Evolutionary conservation across 2,329 filamentous ascomycete genomes (phyloP), one percentile per base, ranked within the genome.

Genomic region (Botrytis hyacinthi): DNA sequence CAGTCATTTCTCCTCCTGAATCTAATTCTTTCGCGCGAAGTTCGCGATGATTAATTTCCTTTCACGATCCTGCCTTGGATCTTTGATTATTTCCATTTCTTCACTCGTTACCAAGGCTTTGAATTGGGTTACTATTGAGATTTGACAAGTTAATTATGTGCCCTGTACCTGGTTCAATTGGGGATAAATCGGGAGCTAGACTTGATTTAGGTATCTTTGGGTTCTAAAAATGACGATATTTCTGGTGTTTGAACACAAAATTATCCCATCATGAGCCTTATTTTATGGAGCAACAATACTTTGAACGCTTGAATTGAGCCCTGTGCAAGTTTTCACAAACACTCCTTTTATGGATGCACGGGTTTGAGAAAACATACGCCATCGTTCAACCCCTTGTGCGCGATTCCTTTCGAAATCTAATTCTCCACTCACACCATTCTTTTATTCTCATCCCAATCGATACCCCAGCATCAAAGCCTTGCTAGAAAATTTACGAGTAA

Each of bases 1-100:
- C 48, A 68, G 65, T 68, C 48, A 68, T 54, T 29, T 37, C 46
- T 48, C n/a, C 48, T 57, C 66, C 48, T 57, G 37, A 62, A 60
- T 37, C 26, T 40, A 61, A 62, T 59, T 57, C 40, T 46, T 32
- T 69, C 40, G 63, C 29, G 71, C 71, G 71, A 69, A 59, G n/a
- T 72, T 72, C 37, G 71, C 71, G 71, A 72, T 40, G 62, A 44
- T 68, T 68, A 72, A 72, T 68, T 59, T 42, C 51, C 46, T n/a
- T 72, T 22, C n/a, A 51, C 46, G 29, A 65, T 65, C 46, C 57
- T 40, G 42, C 40, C 54, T 48, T 57, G 51, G 32, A 67, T 67
- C 65, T 54, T 54, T 54, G 65, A 67, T 51, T 9, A 26, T 35
- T 35, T n/a, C 32, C 18, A 26, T 54, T 29, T 57, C 48, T 68